Conservation (phyloP, 495 filamentous ascomycete genomes). For the Penicillium verhagenii region DNA sequence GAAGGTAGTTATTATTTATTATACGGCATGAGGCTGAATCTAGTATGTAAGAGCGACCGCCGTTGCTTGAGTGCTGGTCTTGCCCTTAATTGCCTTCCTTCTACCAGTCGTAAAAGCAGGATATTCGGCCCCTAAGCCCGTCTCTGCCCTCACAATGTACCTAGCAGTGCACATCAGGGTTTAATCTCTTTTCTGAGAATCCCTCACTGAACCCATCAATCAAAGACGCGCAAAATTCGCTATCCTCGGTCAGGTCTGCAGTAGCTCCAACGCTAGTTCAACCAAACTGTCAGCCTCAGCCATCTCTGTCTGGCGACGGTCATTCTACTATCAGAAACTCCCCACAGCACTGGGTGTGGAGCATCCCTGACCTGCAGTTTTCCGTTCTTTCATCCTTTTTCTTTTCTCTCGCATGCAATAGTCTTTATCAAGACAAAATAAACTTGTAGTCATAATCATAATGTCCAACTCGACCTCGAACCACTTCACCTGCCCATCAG, state of each 20-base stretch:
- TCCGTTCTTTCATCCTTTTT: slow-evolving; percentile 5
- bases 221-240: slow-evolving; percentile 7
- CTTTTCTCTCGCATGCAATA: slow-evolving; percentile 9
- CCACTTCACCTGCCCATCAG: slow-evolving; percentile 25
- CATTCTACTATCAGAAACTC: background rate
- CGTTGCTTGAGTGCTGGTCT: slow-evolving; percentile 3
- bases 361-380: slow-evolving; percentile 1
- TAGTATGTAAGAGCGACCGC: background rate
- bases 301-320: too few species aligned
- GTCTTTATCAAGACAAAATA: slow-evolving; percentile 17
- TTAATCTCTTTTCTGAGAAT: slow-evolving; percentile 7
- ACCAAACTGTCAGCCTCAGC: too few species aligned
- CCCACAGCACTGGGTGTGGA: slow-evolving; percentile 2
- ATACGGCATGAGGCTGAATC: slow-evolving; percentile 5
- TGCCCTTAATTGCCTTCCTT: background rate
- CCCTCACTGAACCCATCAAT: slow-evolving; percentile 3
- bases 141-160: slow-evolving; percentile 11
- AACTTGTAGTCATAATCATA: slow-evolving; percentile 13
- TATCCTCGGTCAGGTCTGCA: slow-evolving; percentile 6
- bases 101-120: slow-evolving; percentile 3
- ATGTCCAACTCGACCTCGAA: slow-evolving; percentile 7
- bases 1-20: background rate
- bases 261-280: too few species aligned
- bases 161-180: slow-evolving; percentile 6
- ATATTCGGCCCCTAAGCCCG: slow-evolving; percentile 6